Conservation (phyloP, 73 alveolate genomes). For the Tetrahymena elliotti region DNA sequence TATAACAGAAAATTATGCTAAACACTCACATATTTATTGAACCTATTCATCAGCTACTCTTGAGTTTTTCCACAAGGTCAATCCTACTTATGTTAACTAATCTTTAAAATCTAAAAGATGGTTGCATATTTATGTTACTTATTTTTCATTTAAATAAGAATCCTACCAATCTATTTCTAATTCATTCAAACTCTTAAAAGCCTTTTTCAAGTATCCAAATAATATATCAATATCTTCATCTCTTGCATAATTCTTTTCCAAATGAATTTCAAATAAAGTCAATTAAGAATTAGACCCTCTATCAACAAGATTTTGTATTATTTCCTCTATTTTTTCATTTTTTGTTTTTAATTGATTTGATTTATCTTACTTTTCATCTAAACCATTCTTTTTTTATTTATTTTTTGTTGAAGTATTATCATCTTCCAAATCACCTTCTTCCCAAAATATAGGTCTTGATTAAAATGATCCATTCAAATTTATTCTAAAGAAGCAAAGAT, state of each 20-base stretch:
- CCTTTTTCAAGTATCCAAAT: background rate
- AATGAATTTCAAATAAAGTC: background rate
- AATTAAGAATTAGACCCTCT: background rate
- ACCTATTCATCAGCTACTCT: background rate
- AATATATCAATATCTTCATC: background rate
- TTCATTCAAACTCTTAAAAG: background rate
- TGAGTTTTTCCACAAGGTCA: background rate
- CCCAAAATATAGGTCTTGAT: background rate
- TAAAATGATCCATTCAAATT: background rate
- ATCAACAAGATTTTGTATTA: background rate
- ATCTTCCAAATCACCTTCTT: background rate
- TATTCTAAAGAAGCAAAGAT: background rate
- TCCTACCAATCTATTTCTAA: background rate
- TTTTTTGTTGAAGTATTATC: background rate
- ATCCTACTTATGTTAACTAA: background rate
- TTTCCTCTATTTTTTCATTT: background rate
- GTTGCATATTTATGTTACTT: background rate
- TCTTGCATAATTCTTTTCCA: background rate
- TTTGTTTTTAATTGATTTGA: background rate
- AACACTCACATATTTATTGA: background rate
- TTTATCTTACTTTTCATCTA: background rate
- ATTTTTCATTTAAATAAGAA: background rate
- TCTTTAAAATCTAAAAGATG: background rate
- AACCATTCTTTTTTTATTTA: background rate
- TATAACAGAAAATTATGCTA: background rate